Evolutionary conservation across 2,329 filamentous ascomycete species (phyloP).

Genomic region (Aureobasidium lini): DNA sequence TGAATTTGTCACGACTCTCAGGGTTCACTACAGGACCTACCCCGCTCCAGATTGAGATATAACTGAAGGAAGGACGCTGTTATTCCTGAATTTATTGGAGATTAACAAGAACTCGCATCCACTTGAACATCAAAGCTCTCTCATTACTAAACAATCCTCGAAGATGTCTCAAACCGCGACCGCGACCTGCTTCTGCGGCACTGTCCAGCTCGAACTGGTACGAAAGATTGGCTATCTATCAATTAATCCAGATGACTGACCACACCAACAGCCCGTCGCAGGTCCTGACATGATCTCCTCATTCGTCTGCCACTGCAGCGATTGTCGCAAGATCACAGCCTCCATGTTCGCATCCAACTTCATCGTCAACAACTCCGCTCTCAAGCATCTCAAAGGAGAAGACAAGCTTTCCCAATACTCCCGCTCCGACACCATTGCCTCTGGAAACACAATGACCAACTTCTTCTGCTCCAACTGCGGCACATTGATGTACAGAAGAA

Average conservation of each 20-base stretch:
- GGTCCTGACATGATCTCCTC: constrained; percentile 39
- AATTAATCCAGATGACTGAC: background rate
- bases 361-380: constrained; percentile 37
- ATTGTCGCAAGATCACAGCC: constrained; percentile 55
- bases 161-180: constrained; percentile 33
- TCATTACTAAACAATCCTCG: too few species aligned
- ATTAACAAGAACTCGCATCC: too few species aligned
- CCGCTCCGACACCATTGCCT: constrained; percentile 41
- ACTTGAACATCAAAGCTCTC: too few species aligned
- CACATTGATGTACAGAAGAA: constrained; percentile 51
- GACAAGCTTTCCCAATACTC: constrained; percentile 42
- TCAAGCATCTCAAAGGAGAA: constrained; percentile 45
- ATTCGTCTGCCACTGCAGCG: constrained; percentile 54
- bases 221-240: constrained; percentile 18
- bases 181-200: constrained; percentile 52
- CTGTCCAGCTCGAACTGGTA: constrained; percentile 49
- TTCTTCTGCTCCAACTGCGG: constrained; percentile 55
- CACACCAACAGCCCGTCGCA: constrained; percentile 20
- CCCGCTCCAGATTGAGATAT: too few species aligned
- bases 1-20: too few species aligned
- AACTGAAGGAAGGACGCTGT: too few species aligned
- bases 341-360: constrained; percentile 58
- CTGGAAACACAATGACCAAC: constrained; percentile 51
- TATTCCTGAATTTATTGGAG: too few species aligned
- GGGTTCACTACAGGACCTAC: too few species aligned